Base-by-base conservation (phyloP, 345 rosid genomes). In the Murraya paniculata region DNA sequence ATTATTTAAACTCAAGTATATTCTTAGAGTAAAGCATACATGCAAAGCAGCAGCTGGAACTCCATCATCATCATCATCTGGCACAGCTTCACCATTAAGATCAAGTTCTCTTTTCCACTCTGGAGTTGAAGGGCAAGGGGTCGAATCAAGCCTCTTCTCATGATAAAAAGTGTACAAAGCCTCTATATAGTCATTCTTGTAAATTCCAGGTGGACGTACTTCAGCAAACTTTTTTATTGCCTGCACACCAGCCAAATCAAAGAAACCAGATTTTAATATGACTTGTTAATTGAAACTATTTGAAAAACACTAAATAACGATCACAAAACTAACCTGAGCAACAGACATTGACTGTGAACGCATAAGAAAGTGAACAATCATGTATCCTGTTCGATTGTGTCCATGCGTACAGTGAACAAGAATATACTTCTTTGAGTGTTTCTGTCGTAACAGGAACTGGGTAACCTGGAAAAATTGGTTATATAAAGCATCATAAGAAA, bases 391-490 rank as follows among this genome's bases (percentile, higher is more conserved):
- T 41, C 99, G 97, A 72, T 97, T 94, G 82, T 93, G 98, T 45
- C 99, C 99, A 83, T 97, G 99, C 3, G 99, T 97, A 83, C 99
- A 97, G 82, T 97, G 99, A 78, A 97, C 99, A 45, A 97, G 93
- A 69, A 97, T 85, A 82, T 82, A 87, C 85, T 91, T 91, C 88
- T 93, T 97, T n/a, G 93, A 55, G 72, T 80, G 90, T 82, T 91
- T 96, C 83, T 91, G 97, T 76, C 89, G 92, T 72, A 57, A 53
- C 39, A 92, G 76, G 76, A 96, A 96, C 75, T 91, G 97, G 72
- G 82, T 82, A 71, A 90, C 99, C 99, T 96, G 88, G 30, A 81
- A 72, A 74, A 64, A 59, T 45, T 24, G 64, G 45, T 50, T 58
- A n/a, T 36, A 36, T n/a, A 31, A 11, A 67, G 60, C 31, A 55